Percentiles rank a stretch among this genome's conserved stretches.
phyloP scores from a whole-genome alignment of 1,139 yeast genomes.

The Blastobotrys buckinghamii region DNA sequence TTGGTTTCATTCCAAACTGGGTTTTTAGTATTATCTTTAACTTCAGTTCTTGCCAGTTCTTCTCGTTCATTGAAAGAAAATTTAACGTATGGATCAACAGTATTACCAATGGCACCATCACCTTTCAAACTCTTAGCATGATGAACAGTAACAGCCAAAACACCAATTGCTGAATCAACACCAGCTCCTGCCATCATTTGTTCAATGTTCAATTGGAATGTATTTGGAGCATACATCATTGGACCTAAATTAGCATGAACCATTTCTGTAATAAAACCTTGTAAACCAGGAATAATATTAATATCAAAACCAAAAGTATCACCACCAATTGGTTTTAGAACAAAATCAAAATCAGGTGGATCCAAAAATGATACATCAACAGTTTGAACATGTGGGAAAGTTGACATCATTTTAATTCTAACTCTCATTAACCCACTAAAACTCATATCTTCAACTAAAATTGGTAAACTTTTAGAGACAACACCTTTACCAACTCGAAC shows the following conservation, averaged over 20 bases:
- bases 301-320: slow-evolving; percentile 81
- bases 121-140: slow-evolving; percentile 65
- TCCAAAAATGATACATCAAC: slow-evolving; percentile 78
- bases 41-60: slow-evolving; percentile 59
- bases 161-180: slow-evolving; percentile 78
- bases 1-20: slow-evolving; percentile 86
- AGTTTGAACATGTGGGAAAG: slow-evolving; percentile 90
- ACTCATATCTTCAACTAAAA: slow-evolving; percentile 43
- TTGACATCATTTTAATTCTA: slow-evolving; percentile 79
- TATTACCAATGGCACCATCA: slow-evolving; percentile 61
- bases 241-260: slow-evolving; percentile 83
- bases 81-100: slow-evolving; percentile 86
- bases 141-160: slow-evolving; percentile 61
- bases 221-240: slow-evolving; percentile 77
- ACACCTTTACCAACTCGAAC: slow-evolving; percentile 40
- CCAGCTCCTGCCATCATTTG: slow-evolving; percentile 85
- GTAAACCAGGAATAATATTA: slow-evolving; percentile 78
- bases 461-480: slow-evolving; percentile 36
- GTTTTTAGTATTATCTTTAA: slow-evolving; percentile 53
- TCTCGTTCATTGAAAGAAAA: slow-evolving; percentile 42
- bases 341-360: slow-evolving; percentile 83
- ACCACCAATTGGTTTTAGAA: slow-evolving; percentile 69
- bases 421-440: slow-evolving; percentile 69
- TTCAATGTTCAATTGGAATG: slow-evolving; percentile 87
- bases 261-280: slow-evolving; percentile 76